Evolutionary conservation across 2,329 filamentous ascomycete genomes (phyloP), one percentile per base, ranked within the genome.

Genomic region (Aspergillus proliferans): DNA sequence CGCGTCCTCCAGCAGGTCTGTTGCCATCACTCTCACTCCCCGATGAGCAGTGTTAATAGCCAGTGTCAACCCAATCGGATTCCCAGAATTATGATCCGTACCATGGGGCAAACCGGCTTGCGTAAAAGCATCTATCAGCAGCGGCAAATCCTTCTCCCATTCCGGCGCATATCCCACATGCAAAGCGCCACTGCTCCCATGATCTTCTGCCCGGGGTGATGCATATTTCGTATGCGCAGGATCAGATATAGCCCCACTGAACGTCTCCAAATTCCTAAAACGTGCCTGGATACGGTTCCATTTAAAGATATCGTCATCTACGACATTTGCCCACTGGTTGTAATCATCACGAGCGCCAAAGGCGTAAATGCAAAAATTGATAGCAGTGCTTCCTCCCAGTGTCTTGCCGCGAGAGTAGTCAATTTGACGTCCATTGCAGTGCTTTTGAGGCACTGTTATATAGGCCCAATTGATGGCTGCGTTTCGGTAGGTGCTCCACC

Each of bases 281-380:
- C 77, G 70, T 3, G 63, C 51, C 49, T 79, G 71, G 24, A 80
- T 77, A 40, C 71, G 67, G 2, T 75, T 65, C 82, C 82, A 86
- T 2, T 57, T 54, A 62, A 77, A 86, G 0, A 66, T 60, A 4
- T 81, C 73, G 53, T 86, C 82, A 0, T 66, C 79, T 0, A 80
- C 76, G 2, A 77, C 52, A 0, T 71, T 65, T 1, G 80, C 80
- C 81, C 82, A 85, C 47, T 79, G 73, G 24, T 86, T 74, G 51
- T 81, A 85, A 53, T 86, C 83, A 46, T 80, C 80, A 1, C 70
- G 67, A 1, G 79, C 74, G 2, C 84, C 83, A 22, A 77, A 55
- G 3, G 72, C 76, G 60, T 72, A 84, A 12, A 77, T 73, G 14
- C 74, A 72, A 49, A 80, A 81, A 58, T 82, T 82, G 54, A 81